Base-by-base conservation (phyloP, 768 basidiomycete genomes). In the Lentinula lateritia region DNA sequence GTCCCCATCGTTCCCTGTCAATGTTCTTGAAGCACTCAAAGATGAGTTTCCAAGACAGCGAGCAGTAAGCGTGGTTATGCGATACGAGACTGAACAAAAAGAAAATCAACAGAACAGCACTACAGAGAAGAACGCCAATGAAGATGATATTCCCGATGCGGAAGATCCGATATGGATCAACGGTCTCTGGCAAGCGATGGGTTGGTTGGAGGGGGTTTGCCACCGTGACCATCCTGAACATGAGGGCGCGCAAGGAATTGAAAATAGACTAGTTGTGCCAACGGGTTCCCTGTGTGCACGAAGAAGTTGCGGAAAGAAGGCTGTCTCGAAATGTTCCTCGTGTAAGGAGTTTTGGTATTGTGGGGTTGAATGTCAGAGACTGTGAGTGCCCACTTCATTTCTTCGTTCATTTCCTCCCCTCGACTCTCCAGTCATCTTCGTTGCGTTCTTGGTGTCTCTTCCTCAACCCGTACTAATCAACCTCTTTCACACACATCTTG, bases 341-440 rank as follows among this genome's bases (percentile, higher is more conserved):
- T 56, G 55, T 45, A 56, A 56, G 41, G 20, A 56, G 41, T 38
- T 56, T 15, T 38, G 55, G 55, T 56, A 56, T 56, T 56, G 55
- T 56, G 55, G 55, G 6, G 39, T 23, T 16, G 55, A 56, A 18
- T 56, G 55, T 45, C 55, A 56, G 23, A 56, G 43, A 34, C 12
- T 56, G 55, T 56, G 41, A 23, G 55, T 56, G 16, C 1, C 1
- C 28, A 9, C 18, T 53, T 53, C 12, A 9, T 38, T 53, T 53
- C 12, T 36, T 35, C 2, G 12, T 28, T 20, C 6, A 28, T 28
- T 28, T 28, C 28, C 28, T 28, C 28, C 23, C 28, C 28, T 28
- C 28, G 28, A 3, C 3, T 28, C 28, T 28, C 3, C 28, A 28
- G 2, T 28, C 28, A 28, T 28, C 3, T 23, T 23, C 28, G 28